These are phyloP conservation scores for Volvox reticuliferus DNA, from an alignment of 139 green algal genomes.

Conservation along the genomic window DNA sequence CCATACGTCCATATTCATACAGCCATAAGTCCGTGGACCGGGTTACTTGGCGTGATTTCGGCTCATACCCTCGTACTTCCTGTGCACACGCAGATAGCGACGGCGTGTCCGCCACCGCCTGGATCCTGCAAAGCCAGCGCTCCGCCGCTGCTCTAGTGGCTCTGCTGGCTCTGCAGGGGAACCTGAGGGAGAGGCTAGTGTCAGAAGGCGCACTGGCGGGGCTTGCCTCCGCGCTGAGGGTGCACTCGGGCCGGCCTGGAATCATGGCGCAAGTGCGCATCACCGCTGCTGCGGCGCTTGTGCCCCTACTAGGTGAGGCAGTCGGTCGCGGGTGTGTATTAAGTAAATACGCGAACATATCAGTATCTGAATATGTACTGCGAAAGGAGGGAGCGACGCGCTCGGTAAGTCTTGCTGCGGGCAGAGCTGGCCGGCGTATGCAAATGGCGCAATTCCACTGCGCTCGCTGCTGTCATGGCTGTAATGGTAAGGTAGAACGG, in stretches of 20 bases:
- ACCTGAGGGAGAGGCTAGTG: background rate
- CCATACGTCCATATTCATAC: no score
- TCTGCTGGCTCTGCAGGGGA: background rate
- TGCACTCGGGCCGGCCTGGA: background rate
- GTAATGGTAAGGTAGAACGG: no score
- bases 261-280: slow-evolving; percentile 19
- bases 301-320: slow-evolving; percentile 21
- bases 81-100: background rate
- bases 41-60: background rate
- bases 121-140: slow-evolving; percentile 15
- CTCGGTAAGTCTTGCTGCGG: background rate
- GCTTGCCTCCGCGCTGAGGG: background rate
- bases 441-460: background rate
- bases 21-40: no score
- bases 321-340: background rate
- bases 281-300: slow-evolving; percentile 25
- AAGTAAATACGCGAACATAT: background rate
- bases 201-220: background rate
- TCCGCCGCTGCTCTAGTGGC: background rate
- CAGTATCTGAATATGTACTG: background rate
- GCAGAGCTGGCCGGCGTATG: background rate
- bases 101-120: background rate
- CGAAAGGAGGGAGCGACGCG: background rate
- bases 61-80: background rate
- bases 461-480: background rate